Percentiles rank a stretch among this genome's conserved stretches.
These are phyloP conservation scores for Leptographium galeiforme DNA, from an alignment of 2,329 filamentous ascomycete genomes.

Conservation along the genomic window DNA sequence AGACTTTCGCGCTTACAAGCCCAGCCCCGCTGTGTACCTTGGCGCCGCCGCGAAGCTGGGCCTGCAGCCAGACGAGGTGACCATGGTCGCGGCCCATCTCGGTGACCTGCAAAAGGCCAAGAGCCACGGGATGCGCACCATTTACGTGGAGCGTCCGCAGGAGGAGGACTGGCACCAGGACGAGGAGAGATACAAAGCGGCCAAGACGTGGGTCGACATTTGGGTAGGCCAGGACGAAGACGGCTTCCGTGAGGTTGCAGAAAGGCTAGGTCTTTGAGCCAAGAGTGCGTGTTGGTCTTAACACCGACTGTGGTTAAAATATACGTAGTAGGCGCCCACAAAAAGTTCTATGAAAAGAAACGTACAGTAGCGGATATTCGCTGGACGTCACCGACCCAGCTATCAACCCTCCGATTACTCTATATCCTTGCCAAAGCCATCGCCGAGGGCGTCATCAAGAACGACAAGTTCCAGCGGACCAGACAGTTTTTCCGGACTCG, in stretches of 20 bases:
- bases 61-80: slow-evolving; percentile 45
- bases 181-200: slow-evolving; percentile 33
- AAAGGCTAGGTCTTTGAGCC: slow-evolving; percentile 7
- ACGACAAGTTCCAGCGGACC: no score
- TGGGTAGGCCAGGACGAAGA: slow-evolving; percentile 39
- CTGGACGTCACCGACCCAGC: no score
- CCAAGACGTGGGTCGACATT: slow-evolving; percentile 50
- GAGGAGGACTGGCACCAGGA: slow-evolving; percentile 51
- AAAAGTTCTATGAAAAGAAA: no score
- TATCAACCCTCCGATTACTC: no score
- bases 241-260: slow-evolving; percentile 39
- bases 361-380: no score
- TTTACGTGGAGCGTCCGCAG: slow-evolving; percentile 56
- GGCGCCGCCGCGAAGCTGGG: slow-evolving; percentile 50
- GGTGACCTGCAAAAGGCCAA: slow-evolving; percentile 55
- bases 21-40: slow-evolving; percentile 51
- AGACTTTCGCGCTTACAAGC: slow-evolving; percentile 65
- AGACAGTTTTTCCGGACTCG: no score
- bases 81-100: slow-evolving; percentile 67
- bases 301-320: no score
- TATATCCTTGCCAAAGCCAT: no score
- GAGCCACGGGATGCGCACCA: slow-evolving; percentile 48
- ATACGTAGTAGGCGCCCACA: no score
- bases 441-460: no score
- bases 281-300: no score